These are phyloP conservation scores for Trichosporon sp. DNA, from an alignment of 1,284 basidiomycete genomes.

Conservation along the genomic window DNA sequence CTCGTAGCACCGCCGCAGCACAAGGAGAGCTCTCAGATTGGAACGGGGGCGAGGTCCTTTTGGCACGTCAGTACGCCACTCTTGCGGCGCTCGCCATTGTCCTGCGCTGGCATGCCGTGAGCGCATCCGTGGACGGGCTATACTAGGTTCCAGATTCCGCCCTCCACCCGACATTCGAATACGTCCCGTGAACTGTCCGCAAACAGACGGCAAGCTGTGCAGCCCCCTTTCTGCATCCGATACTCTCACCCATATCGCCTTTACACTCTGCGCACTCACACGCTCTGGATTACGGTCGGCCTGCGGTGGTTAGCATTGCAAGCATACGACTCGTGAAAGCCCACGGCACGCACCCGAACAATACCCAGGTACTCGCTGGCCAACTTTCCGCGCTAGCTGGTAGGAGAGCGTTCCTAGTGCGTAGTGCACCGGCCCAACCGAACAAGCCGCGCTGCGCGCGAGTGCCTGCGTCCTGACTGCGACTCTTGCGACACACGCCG, in stretches of 20 bases:
- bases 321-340: neutral
- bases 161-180: neutral
- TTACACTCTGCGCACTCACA: neutral
- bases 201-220: neutral
- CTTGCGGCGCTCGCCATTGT: neutral
- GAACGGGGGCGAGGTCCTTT: no score
- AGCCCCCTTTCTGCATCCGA: neutral
- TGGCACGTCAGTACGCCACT: no score
- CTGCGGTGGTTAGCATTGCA: neutral
- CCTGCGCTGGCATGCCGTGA: neutral
- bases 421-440: neutral
- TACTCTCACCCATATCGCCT: neutral
- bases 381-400: no score
- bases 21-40: neutral
- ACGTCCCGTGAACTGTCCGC: neutral
- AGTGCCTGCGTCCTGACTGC: neutral
- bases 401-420: no score
- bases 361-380: no score
- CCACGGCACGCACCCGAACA: neutral
- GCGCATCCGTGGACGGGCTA: neutral
- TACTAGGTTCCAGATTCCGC: neutral
- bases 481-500: neutral
- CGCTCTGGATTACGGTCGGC: neutral
- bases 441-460: neutral
- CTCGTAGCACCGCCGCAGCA: neutral